Conservation (phyloP, 2,329 filamentous ascomycete genomes). For the Cladophialophora exuberans region DNA sequence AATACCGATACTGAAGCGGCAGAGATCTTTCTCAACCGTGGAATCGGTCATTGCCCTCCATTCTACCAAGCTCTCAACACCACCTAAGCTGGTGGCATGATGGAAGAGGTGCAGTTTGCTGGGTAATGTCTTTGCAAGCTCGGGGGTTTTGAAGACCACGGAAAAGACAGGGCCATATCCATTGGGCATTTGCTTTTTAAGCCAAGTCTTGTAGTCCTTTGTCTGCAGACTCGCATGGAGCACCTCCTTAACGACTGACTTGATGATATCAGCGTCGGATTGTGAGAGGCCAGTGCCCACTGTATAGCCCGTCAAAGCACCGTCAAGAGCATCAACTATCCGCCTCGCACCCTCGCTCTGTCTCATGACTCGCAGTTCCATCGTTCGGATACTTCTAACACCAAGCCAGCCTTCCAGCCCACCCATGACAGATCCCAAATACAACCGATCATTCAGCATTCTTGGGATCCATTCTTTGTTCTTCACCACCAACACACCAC, state of each 20-base stretch:
- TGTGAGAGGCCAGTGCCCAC: slow-evolving; percentile 42
- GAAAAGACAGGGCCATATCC: slow-evolving; percentile 90
- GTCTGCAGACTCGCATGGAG: slow-evolving; percentile 80
- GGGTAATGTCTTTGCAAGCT: slow-evolving; percentile 70
- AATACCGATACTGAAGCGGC: slow-evolving; percentile 83
- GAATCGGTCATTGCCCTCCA: slow-evolving; percentile 90
- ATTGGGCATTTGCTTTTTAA: slow-evolving; percentile 84
- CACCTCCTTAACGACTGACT: slow-evolving; percentile 62
- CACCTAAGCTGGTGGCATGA: slow-evolving; percentile 91
- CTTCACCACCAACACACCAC: slow-evolving; percentile 75
- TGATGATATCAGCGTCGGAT: slow-evolving; percentile 51
- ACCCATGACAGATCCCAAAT: slow-evolving; percentile 82
- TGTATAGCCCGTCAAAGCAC: slow-evolving; percentile 46
- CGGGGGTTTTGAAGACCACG: slow-evolving; percentile 65
- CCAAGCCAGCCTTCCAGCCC: slow-evolving; percentile 91
- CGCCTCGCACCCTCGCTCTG: slow-evolving; percentile 72
- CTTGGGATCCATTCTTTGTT: slow-evolving; percentile 61
- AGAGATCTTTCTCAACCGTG: slow-evolving; percentile 69
- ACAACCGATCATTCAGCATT: slow-evolving; percentile 71
- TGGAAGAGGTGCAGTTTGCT: slow-evolving; percentile 82
- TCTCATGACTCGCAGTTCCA: slow-evolving; percentile 78
- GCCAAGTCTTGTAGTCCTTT: slow-evolving; percentile 68
- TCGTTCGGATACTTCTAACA: slow-evolving; percentile 79
- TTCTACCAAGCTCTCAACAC: slow-evolving; percentile 94
- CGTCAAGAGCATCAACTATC: slow-evolving; percentile 73